Evolutionary conservation across 2,329 filamentous ascomycete species (phyloP).

Genomic region (Gliomastix tumulicola): DNA sequence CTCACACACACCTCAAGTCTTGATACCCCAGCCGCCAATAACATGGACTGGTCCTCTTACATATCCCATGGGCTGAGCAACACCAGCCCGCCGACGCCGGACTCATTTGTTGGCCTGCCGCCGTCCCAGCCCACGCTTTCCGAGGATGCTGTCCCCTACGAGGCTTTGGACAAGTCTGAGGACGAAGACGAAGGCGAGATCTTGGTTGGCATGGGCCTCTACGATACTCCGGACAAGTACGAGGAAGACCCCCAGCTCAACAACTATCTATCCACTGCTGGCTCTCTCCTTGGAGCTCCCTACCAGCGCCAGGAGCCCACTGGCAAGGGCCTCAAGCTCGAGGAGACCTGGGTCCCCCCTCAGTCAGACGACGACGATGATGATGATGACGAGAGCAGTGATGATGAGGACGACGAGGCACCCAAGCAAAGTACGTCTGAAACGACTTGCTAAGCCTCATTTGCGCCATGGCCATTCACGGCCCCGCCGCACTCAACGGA

Average conservation of each 20-base stretch:
- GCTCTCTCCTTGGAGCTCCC: conserved; percentile 44
- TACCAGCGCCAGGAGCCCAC: conserved; percentile 37
- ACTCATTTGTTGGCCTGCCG: conserved; percentile 47
- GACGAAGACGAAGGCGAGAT: conserved; percentile 60
- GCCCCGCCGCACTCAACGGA: too few species aligned
- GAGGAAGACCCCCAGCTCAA: conserved; percentile 41
- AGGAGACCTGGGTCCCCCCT: conserved; percentile 72
- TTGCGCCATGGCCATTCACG: too few species aligned
- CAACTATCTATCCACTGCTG: conserved; percentile 48
- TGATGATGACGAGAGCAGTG: conserved; percentile 31
- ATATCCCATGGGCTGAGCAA: conserved; percentile 34
- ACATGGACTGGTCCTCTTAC: conserved; percentile 37
- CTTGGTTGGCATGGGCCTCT: conserved; percentile 75
- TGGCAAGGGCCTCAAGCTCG: conserved; percentile 72
- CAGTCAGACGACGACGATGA: conserved; percentile 53
- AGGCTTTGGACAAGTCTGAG: conserved; percentile 43
- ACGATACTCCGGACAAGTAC: conserved; percentile 60
- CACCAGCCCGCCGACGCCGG: conserved; percentile 52
- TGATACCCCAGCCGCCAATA: conserved; percentile 5
- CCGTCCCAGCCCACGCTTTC: conserved; percentile 37
- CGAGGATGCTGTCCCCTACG: conserved; percentile 42
- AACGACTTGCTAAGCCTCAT: too few species aligned
- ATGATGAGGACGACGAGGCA: background rate
- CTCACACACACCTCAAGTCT: conserved; percentile 1
- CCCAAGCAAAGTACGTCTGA: too few species aligned